phyloP scores from a whole-genome alignment of 1,139 yeast species.

The Kodamaea anthophila region DNA sequence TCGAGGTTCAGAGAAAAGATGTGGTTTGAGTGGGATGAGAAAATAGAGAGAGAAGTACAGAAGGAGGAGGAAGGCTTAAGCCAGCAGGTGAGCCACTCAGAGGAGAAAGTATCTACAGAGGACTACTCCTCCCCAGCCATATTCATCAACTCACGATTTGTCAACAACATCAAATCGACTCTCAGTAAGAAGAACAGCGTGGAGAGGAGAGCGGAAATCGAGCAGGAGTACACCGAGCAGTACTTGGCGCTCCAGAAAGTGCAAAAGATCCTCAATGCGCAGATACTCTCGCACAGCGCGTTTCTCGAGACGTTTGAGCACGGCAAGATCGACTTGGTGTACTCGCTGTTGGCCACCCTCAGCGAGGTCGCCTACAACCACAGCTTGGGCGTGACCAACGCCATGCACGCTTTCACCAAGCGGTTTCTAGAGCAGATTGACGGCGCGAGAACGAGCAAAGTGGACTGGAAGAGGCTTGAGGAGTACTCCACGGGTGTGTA shows the following conservation, averaged over 20 bases:
- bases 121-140: slow-evolving; percentile 3
- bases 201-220: slow-evolving; percentile 25
- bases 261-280: slow-evolving; percentile 27
- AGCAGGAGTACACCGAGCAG: slow-evolving; percentile 26
- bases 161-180: slow-evolving; percentile 19
- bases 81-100: background rate
- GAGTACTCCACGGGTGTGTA: slow-evolving; percentile 36
- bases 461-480: no score
- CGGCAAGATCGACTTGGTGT: slow-evolving; percentile 29
- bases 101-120: background rate
- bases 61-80: no score
- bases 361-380: slow-evolving; percentile 31
- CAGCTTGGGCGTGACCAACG: slow-evolving; percentile 22
- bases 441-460: slow-evolving; percentile 18
- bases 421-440: slow-evolving; percentile 22
- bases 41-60: no score
- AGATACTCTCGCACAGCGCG: slow-evolving; percentile 18
- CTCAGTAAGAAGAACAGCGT: slow-evolving; percentile 24
- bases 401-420: slow-evolving; percentile 24
- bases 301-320: slow-evolving; percentile 33
- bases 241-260: slow-evolving; percentile 29
- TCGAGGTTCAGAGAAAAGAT: slow-evolving; percentile 37
- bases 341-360: slow-evolving; percentile 29
- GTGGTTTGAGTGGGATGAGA: slow-evolving; percentile 47
- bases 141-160: slow-evolving; percentile 8